Conservation (phyloP, 2,329 filamentous ascomycete species). For the Phialocephala sp. region DNA sequence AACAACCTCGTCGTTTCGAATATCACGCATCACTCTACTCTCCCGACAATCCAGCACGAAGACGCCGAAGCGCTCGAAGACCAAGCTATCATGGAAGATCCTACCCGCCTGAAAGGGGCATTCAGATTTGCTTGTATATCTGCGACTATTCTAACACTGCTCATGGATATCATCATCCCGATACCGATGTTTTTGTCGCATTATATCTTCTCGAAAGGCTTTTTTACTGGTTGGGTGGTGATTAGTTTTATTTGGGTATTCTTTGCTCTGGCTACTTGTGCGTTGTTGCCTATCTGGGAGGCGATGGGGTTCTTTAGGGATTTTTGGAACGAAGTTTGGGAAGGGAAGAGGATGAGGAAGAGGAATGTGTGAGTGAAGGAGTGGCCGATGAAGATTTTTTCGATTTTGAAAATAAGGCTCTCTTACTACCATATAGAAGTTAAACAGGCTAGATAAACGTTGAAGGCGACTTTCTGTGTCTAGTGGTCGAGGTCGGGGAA, state of each 20-base stretch:
- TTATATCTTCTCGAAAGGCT: slow-evolving; percentile 15
- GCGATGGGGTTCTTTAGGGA: slow-evolving; percentile 29
- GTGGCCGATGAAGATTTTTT: background rate
- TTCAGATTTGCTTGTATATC: slow-evolving; percentile 11
- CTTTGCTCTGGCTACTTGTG: slow-evolving; percentile 11
- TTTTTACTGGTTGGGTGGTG: slow-evolving; percentile 12
- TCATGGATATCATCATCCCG: slow-evolving; percentile 13
- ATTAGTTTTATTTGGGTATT: slow-evolving; percentile 16
- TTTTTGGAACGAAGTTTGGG: slow-evolving; percentile 53
- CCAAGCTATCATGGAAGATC: slow-evolving; percentile 9
- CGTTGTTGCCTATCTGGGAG: slow-evolving; percentile 16
- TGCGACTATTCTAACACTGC: slow-evolving; percentile 6
- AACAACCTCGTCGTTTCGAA: background rate
- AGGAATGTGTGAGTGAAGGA: background rate
- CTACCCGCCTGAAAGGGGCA: background rate
- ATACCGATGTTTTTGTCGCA: slow-evolving; percentile 11
- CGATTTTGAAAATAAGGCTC: background rate
- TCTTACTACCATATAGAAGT: background rate
- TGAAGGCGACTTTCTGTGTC: too few relatives aligned
- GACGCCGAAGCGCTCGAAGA: slow-evolving; percentile 8
- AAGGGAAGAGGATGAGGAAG: slow-evolving; percentile 40
- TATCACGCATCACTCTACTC: background rate
- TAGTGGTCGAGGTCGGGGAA: too few relatives aligned
- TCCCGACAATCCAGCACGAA: background rate
- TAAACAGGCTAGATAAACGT: background rate